Percentiles rank a stretch among this genome's conserved stretches.
These are phyloP conservation scores for Hanseniaspora vineae DNA, from an alignment of 805 yeast species.

Conservation along the genomic window DNA sequence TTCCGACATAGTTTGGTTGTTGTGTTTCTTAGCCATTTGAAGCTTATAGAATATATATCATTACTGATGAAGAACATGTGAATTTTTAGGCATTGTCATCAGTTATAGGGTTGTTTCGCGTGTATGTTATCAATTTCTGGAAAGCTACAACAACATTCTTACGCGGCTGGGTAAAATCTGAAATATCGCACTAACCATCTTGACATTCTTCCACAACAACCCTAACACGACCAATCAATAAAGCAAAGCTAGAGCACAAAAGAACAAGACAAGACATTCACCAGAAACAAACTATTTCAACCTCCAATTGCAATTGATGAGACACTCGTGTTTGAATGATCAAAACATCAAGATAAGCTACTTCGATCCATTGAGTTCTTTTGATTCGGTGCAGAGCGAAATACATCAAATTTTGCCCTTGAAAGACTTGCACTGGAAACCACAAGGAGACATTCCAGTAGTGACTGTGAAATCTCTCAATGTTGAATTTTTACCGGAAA, in stretches of 20 bases:
- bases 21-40: too few species aligned
- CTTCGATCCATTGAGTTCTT: slow-evolving; percentile 25
- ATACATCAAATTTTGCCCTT: slow-evolving; percentile 18
- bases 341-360: slow-evolving; percentile 7
- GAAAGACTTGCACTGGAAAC: slow-evolving; percentile 22
- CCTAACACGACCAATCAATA: too few species aligned
- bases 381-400: slow-evolving; percentile 19
- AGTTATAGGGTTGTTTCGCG: background rate
- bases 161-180: too few species aligned
- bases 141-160: too few species aligned
- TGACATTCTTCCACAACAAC: too few species aligned
- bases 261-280: background rate
- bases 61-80: too few species aligned
- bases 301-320: background rate
- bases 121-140: too few species aligned
- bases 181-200: too few species aligned
- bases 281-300: too few species aligned
- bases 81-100: background rate
- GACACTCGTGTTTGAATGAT: background rate
- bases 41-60: too few species aligned
- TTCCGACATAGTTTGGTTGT: too few species aligned
- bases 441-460: slow-evolving; percentile 12
- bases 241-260: background rate
- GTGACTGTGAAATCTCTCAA: slow-evolving; percentile 15
- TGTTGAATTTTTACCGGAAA: slow-evolving; percentile 12